Conservation (phyloP, 805 yeast species). For the Yarrowia porcina region DNA sequence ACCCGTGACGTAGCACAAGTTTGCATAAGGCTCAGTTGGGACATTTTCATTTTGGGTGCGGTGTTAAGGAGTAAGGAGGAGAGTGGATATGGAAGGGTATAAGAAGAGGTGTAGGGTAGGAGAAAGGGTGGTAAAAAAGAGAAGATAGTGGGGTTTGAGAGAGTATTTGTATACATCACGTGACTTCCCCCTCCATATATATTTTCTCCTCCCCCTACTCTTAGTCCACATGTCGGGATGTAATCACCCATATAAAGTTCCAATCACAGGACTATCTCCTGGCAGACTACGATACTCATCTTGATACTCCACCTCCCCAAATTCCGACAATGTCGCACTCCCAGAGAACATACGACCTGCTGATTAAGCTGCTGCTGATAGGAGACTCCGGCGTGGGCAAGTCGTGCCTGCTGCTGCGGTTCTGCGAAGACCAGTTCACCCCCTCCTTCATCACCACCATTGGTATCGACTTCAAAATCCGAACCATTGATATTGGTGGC, state of each 20-base stretch:
- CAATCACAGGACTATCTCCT: constrained; percentile 22
- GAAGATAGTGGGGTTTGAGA: too few species aligned
- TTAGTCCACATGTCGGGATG: too few species aligned
- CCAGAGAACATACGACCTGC: constrained; percentile 64
- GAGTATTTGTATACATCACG: too few species aligned
- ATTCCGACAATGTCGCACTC: constrained; percentile 29
- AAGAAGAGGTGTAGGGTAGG: too few species aligned
- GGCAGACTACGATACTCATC: too few species aligned
- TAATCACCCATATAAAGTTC: too few species aligned
- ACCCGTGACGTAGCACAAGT: not conserved
- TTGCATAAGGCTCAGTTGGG: constrained; percentile 13
- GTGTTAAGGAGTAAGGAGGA: not conserved
- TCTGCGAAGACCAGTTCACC: constrained; percentile 94
- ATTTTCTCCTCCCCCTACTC: too few species aligned
- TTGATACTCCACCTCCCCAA: too few species aligned
- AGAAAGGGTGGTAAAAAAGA: not conserved
- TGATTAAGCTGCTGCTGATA: constrained; percentile 85
- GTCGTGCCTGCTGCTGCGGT: constrained; percentile 82
- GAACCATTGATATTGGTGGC: constrained; percentile 91
- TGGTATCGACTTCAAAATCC: constrained; percentile 96
- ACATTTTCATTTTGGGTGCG: not conserved
- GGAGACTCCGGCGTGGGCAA: constrained; percentile 71
- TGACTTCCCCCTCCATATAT: too few species aligned
- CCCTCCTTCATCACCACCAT: constrained; percentile 96
- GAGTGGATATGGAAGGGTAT: not conserved